phyloP scores from a whole-genome alignment of 164 flowering plant genomes.

The Chimonanthus salicifolius region DNA sequence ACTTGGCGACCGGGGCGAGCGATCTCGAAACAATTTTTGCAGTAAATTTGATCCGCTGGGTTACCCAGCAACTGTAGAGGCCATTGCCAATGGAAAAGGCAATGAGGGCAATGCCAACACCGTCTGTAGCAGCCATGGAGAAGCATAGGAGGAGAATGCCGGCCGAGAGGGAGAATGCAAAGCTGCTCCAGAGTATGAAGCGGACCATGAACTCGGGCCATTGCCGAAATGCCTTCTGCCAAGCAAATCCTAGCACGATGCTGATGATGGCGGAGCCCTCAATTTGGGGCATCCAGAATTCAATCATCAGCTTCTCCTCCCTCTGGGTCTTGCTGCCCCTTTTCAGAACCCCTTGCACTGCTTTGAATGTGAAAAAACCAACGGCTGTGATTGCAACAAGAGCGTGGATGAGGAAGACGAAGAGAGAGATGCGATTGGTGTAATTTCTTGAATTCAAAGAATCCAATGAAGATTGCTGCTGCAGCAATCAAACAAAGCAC shows the following conservation, averaged over 20 bases:
- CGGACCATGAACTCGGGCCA: slow-evolving; percentile 77
- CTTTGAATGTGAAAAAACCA: slow-evolving; percentile 54
- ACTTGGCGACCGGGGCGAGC: slow-evolving; percentile 59
- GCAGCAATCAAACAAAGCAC: neutral
- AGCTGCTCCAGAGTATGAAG: slow-evolving; percentile 70
- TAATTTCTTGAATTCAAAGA: slow-evolving; percentile 57
- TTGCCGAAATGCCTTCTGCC: slow-evolving; percentile 69
- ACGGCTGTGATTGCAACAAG: slow-evolving; percentile 47
- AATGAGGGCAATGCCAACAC: slow-evolving; percentile 55
- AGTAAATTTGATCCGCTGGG: slow-evolving; percentile 48
- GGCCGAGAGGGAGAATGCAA: slow-evolving; percentile 45
- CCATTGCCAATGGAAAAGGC: slow-evolving; percentile 73
- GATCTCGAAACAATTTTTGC: slow-evolving; percentile 43
- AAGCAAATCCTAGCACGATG: slow-evolving; percentile 55
- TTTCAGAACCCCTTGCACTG: slow-evolving; percentile 46
- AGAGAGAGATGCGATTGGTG: slow-evolving; percentile 63
- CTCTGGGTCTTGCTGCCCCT: slow-evolving; percentile 14
- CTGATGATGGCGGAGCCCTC: slow-evolving; percentile 62
- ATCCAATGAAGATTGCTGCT: slow-evolving; percentile 32
- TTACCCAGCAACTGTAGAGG: slow-evolving; percentile 84
- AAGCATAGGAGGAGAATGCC: slow-evolving; percentile 83
- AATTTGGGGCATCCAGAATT: slow-evolving; percentile 66
- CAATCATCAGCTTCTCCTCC: slow-evolving; percentile 41
- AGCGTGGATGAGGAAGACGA: slow-evolving; percentile 56
- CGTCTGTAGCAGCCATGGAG: slow-evolving; percentile 66